phyloP scores from a whole-genome alignment of 2,329 filamentous ascomycete genomes.

The Sporothrix brunneoviolacea region DNA sequence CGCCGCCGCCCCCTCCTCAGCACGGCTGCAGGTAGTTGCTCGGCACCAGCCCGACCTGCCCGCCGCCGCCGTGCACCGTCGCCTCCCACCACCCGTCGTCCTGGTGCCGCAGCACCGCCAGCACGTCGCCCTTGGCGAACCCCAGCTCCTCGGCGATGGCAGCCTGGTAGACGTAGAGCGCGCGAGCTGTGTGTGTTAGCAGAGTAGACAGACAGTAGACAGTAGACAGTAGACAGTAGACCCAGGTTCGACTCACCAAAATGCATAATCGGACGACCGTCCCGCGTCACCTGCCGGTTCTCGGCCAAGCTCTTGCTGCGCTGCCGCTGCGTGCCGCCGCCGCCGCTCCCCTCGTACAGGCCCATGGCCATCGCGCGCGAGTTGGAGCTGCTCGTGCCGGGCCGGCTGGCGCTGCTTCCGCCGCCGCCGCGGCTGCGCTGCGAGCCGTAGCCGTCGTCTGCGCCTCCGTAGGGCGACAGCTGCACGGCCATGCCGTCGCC shows the following conservation, averaged over 20 bases:
- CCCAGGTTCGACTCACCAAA: slow-evolving; percentile 68
- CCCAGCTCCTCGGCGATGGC: slow-evolving; percentile 92
- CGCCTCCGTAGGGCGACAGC: slow-evolving; percentile 40
- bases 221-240: not conserved
- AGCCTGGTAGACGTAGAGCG: slow-evolving; percentile 88
- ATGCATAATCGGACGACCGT: slow-evolving; percentile 82
- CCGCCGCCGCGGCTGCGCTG: slow-evolving; percentile 43
- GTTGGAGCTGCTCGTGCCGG: slow-evolving; percentile 34
- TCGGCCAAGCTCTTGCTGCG: slow-evolving; percentile 85
- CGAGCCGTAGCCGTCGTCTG: slow-evolving; percentile 54
- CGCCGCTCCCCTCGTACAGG: slow-evolving; percentile 46
- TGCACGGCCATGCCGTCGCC: slow-evolving; percentile 62
- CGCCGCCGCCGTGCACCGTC: slow-evolving; percentile 68
- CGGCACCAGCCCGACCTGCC: slow-evolving; percentile 55
- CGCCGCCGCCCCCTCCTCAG: no score
- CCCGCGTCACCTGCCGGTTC: slow-evolving; percentile 73
- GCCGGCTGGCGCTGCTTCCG: slow-evolving; percentile 37
- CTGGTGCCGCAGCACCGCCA: slow-evolving; percentile 83
- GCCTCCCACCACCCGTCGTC: slow-evolving; percentile 99
- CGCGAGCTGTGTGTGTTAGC: slow-evolving; percentile 57
- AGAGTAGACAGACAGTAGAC: slow-evolving; percentile 7
- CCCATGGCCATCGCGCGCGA: slow-evolving; percentile 49
- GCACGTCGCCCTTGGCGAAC: slow-evolving; percentile 85
- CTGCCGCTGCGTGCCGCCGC: slow-evolving; percentile 32
- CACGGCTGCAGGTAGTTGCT: slow-evolving; percentile 60